phyloP scores from a whole-genome alignment of 116 monocot genomes.

The Iris pallida region DNA sequence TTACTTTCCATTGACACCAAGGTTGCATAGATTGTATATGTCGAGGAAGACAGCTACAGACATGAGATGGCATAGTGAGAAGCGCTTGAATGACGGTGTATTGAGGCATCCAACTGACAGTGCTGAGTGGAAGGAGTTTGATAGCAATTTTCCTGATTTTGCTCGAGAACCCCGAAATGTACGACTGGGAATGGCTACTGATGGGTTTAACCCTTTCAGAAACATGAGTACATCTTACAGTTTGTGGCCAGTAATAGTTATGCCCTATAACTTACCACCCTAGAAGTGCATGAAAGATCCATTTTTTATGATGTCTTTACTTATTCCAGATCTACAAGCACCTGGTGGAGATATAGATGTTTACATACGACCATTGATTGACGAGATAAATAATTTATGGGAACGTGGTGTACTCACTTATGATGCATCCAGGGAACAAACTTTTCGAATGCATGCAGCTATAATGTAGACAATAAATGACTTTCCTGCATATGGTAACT shows the following conservation, averaged over 20 bases:
- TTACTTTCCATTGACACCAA: constrained; percentile 8
- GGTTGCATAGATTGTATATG: constrained; percentile 10
- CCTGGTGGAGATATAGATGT: constrained; percentile 15
- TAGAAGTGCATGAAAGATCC: constrained; percentile 12
- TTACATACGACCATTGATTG: constrained; percentile 7
- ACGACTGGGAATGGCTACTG: neutral
- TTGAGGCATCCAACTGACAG: neutral
- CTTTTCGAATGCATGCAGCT: neutral
- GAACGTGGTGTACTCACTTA: constrained; percentile 2
- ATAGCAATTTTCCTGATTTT: neutral
- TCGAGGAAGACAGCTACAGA: neutral
- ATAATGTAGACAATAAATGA: constrained; percentile 10
- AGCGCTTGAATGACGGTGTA: neutral
- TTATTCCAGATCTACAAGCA: constrained; percentile 9
- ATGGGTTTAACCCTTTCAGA: constrained; percentile 11
- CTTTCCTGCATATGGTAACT: constrained; percentile 3
- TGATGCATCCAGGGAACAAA: neutral
- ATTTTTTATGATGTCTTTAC: constrained; percentile 10
- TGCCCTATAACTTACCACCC: constrained; percentile 15
- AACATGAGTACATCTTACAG: neutral
- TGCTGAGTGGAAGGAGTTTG: neutral
- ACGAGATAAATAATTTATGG: constrained; percentile 3
- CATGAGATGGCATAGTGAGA: neutral
- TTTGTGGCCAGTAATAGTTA: neutral
- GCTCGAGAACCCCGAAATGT: constrained; percentile 4